These are phyloP conservation scores for Piper betle DNA, from an alignment of 164 flowering plant genomes.

Conservation along the genomic window DNA sequence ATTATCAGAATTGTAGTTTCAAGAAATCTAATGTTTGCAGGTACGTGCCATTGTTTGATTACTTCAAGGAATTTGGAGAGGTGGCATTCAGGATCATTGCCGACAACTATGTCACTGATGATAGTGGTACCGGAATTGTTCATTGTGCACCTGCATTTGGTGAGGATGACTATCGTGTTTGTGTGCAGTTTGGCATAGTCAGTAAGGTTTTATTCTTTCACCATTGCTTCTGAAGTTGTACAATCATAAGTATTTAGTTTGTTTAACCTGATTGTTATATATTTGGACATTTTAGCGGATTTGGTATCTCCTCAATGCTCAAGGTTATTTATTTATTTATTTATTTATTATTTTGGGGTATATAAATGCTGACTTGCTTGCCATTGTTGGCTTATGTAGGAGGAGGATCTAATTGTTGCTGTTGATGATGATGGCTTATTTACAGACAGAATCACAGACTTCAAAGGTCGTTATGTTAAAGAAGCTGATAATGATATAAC, in stretches of 20 bases:
- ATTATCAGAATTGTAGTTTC: neutral
- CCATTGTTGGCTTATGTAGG: conserved; percentile 25
- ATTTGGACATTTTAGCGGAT: too few relatives aligned
- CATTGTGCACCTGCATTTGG: conserved; percentile 99
- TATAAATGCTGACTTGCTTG: neutral
- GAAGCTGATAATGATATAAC: conserved; percentile 87
- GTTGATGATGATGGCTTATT: conserved; percentile 96
- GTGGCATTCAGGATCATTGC: conserved; percentile 77
- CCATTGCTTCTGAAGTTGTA: neutral
- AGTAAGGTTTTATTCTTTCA: conserved; percentile 34
- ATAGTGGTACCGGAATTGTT: conserved; percentile 95
- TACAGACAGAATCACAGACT: conserved; percentile 57
- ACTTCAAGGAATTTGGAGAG: conserved; percentile 61
- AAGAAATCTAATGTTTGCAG: conserved; percentile 24
- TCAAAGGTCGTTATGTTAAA: conserved; percentile 73
- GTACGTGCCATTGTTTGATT: conserved; percentile 81
- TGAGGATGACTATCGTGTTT: conserved; percentile 95
- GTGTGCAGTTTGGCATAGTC: conserved; percentile 50
- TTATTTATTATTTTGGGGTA: neutral
- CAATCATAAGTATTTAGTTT: too few relatives aligned
- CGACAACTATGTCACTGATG: conserved; percentile 85
- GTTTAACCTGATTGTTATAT: neutral
- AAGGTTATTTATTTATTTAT: too few relatives aligned
- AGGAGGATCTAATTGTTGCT: conserved; percentile 70
- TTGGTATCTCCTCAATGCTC: neutral